These are phyloP conservation scores for Orbilia blumenaviensis DNA, from an alignment of 2,329 filamentous ascomycete genomes.

Conservation along the genomic window DNA sequence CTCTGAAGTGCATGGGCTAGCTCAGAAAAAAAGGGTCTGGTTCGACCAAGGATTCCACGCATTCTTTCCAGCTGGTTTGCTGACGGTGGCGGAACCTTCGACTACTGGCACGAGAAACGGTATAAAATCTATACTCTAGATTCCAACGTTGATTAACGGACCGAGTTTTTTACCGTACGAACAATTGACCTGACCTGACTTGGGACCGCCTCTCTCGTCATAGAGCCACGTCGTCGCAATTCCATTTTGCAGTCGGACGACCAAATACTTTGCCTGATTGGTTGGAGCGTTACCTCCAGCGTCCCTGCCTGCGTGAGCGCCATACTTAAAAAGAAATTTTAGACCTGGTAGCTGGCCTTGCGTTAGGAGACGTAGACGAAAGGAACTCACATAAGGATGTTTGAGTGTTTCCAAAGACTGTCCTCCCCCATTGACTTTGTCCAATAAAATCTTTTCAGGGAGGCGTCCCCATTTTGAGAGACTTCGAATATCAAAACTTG, in stretches of 20 bases:
- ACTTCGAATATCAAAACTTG: conserved; percentile 35
- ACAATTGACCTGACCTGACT: conserved; percentile 29
- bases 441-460: conserved; percentile 28
- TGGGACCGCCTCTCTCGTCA: conserved; percentile 42
- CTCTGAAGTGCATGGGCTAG: conserved; percentile 14
- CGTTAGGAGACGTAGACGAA: conserved; percentile 41
- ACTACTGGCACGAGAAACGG: neutral
- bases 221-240: conserved; percentile 51
- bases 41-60: conserved; percentile 32
- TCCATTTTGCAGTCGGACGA: conserved; percentile 37
- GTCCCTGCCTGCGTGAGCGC: conserved; percentile 12
- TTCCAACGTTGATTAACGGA: conserved; percentile 4
- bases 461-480: conserved; percentile 13
- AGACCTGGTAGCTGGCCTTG: conserved; percentile 11
- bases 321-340: conserved; percentile 46
- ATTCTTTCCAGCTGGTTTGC: conserved; percentile 17
- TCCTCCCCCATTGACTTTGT: conserved; percentile 16
- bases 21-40: conserved; percentile 17
- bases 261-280: conserved; percentile 30
- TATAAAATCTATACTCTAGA: conserved; percentile 31
- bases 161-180: conserved; percentile 20
- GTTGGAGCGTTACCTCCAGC: conserved; percentile 10
- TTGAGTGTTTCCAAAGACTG: conserved; percentile 19
- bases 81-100: conserved; percentile 37
- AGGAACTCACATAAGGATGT: conserved; percentile 36